Percentiles rank a stretch among this genome's conserved stretches.
These are phyloP conservation scores for Penicillium ochrochloron DNA, from an alignment of 495 filamentous ascomycete species.

Conservation along the genomic window DNA sequence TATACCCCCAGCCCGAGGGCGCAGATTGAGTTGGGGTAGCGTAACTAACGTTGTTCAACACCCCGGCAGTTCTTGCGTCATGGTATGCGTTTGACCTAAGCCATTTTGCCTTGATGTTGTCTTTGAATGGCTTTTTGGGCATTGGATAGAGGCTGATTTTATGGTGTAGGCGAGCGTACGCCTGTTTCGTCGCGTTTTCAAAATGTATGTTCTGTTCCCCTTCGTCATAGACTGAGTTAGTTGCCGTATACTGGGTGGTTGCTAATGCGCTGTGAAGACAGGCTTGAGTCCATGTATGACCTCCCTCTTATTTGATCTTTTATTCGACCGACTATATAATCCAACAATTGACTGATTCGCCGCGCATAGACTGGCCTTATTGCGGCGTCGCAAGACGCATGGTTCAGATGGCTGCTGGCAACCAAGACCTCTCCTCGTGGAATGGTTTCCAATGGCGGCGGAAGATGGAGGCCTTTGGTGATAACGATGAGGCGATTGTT, in stretches of 20 bases:
- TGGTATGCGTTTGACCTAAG: constrained; percentile 49
- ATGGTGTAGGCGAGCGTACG: constrained; percentile 68
- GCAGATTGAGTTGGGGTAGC: not conserved
- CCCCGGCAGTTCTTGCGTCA: constrained; percentile 73
- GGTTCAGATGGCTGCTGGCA: constrained; percentile 68
- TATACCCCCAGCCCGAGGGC: not conserved
- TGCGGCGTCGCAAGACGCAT: constrained; percentile 77
- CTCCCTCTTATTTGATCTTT: constrained; percentile 4
- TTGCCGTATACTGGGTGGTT: constrained; percentile 5
- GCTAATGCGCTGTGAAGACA: constrained; percentile 51
- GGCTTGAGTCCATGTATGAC: constrained; percentile 73
- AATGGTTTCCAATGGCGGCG: constrained; percentile 75
- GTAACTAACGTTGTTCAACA: constrained; percentile 19
- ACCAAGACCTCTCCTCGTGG: constrained; percentile 62
- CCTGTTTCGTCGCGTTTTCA: constrained; percentile 87
- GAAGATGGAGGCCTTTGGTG: constrained; percentile 79
- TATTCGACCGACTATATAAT: not conserved
- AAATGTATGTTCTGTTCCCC: constrained; percentile 57
- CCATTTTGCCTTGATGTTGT: not conserved
- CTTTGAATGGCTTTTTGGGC: not conserved
- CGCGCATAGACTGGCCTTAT: constrained; percentile 79
- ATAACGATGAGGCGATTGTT: constrained; percentile 69
- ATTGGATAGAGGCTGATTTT: not conserved
- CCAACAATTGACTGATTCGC: constrained; percentile 23
- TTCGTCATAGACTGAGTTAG: not conserved